These are phyloP conservation scores for Triticum timopheevii DNA, from an alignment of 176 grass and related monocot genomes.

Conservation along the genomic window DNA sequence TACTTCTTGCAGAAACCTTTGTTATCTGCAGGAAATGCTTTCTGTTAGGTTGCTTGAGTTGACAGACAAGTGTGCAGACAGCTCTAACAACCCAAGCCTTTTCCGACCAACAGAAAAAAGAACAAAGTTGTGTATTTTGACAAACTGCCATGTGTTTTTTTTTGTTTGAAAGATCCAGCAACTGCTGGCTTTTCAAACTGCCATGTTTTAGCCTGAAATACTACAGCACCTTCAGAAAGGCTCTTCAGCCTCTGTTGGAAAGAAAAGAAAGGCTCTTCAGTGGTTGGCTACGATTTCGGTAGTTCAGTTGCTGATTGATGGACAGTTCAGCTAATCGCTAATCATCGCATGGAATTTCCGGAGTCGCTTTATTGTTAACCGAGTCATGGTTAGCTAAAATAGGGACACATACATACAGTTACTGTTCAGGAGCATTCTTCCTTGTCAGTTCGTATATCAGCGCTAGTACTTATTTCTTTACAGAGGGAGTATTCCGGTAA, in stretches of 20 bases:
- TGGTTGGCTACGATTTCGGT: neutral
- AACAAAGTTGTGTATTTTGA: neutral
- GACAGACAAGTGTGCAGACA: neutral
- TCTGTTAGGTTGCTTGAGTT: neutral
- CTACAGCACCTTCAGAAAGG: no score
- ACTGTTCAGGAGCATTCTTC: neutral
- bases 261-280: neutral
- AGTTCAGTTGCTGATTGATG: neutral
- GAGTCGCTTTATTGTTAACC: neutral
- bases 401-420: neutral
- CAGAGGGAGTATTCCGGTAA: no score
- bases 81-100: conserved; percentile 12
- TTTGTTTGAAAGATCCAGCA: no score
- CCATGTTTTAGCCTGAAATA: neutral
- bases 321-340: neutral
- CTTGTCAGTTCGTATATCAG: neutral
- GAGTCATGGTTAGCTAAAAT: neutral
- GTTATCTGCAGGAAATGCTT: neutral
- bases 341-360: neutral
- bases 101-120: no score
- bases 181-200: neutral
- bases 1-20: neutral
- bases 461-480: no score
- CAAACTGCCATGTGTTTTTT: neutral
- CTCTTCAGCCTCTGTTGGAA: no score